Evolutionary conservation across 164 flowering plant species (phyloP).

Genomic region (Magnolia kwangsiensis): DNA sequence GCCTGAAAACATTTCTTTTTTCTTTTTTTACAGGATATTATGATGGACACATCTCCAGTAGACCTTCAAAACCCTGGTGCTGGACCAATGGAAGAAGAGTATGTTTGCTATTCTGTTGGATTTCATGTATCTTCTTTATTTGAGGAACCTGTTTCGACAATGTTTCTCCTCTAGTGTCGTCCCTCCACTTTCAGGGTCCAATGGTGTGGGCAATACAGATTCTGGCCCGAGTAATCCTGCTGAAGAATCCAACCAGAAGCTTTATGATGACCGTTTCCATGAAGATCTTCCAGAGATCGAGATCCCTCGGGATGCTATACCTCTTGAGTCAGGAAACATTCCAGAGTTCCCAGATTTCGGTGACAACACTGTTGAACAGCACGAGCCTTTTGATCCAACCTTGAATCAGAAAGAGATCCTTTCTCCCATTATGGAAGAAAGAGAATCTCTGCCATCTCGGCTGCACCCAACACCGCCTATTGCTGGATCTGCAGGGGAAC

Average conservation of each 20-base stretch:
- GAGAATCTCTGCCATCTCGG: slow-evolving; percentile 26
- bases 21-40: slow-evolving; percentile 14
- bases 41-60: slow-evolving; percentile 13
- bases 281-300: slow-evolving; percentile 45
- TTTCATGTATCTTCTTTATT: neutral
- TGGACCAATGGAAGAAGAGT: slow-evolving; percentile 48
- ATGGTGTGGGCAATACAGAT: neutral
- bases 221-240: neutral
- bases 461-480: slow-evolving; percentile 25
- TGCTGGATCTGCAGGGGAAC: slow-evolving; percentile 28
- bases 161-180: neutral
- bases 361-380: slow-evolving; percentile 17
- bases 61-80: slow-evolving; percentile 22
- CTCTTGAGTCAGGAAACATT: slow-evolving; percentile 16
- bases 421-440: slow-evolving; percentile 41
- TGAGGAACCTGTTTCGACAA: neutral
- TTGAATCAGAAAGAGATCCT: slow-evolving; percentile 32
- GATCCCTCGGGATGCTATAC: slow-evolving; percentile 51
- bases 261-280: neutral
- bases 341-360: slow-evolving; percentile 18
- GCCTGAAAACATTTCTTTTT: neutral
- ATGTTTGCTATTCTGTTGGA: slow-evolving; percentile 12
- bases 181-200: neutral
- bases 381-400: slow-evolving; percentile 16
- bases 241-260: neutral